A percentile compares a stretch with the other conserved stretches of the same genome.
These are phyloP conservation scores for Tylopilus sp. DNA, from an alignment of 1,284 basidiomycete genomes.

Conservation along the genomic window DNA sequence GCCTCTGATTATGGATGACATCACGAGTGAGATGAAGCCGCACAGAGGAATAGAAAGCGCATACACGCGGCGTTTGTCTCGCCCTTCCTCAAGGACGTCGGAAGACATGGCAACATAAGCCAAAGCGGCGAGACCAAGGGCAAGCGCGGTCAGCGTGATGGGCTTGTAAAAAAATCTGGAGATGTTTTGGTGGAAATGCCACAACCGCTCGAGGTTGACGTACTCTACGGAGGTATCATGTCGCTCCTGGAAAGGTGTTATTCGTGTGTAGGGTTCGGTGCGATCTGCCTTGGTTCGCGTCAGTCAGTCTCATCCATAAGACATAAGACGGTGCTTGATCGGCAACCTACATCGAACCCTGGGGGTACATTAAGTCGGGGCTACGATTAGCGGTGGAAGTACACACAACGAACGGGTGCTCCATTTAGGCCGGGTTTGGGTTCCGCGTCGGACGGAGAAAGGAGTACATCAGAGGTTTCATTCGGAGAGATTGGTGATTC, in stretches of 20 bases:
- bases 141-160: constrained; percentile 67
- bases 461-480: constrained; percentile 34
- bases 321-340: background rate
- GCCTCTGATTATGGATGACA: constrained; percentile 44
- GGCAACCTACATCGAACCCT: constrained; percentile 49
- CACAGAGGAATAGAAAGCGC: constrained; percentile 29
- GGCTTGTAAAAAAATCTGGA: constrained; percentile 79
- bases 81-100: constrained; percentile 73
- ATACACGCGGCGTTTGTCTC: constrained; percentile 74
- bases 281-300: constrained; percentile 60
- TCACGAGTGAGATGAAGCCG: constrained; percentile 5
- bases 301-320: constrained; percentile 16
- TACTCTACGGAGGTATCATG: constrained; percentile 79
- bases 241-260: constrained; percentile 75
- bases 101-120: constrained; percentile 77
- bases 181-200: background rate
- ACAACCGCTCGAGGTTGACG: constrained; percentile 26
- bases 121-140: constrained; percentile 58
- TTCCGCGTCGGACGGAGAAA: constrained; percentile 30
- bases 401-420: constrained; percentile 41
- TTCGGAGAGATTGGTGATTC: constrained; percentile 30
- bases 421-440: constrained; percentile 39
- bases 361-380: constrained; percentile 2
- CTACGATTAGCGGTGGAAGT: background rate
- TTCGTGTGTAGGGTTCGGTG: constrained; percentile 75